A percentile compares a stretch with the other conserved stretches of the same genome.
phyloP scores from a whole-genome alignment of 805 yeast genomes.

The Myxozyma mucilagina region DNA sequence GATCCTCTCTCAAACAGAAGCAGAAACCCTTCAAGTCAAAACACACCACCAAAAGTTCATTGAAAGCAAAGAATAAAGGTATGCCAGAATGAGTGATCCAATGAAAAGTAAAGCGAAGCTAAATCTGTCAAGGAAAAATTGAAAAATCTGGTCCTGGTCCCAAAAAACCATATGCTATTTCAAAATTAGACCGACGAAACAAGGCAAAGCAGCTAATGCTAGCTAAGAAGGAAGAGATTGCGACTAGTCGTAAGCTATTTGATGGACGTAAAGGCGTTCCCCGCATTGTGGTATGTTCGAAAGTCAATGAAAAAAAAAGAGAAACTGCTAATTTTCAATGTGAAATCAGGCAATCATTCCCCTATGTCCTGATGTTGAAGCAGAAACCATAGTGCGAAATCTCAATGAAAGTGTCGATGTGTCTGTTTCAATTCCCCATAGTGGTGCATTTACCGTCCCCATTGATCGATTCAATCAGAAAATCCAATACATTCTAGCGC shows the following conservation, averaged over 20 bases:
- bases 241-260: conserved; percentile 65
- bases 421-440: conserved; percentile 19
- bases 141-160: conserved; percentile 55
- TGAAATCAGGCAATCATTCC: conserved; percentile 59
- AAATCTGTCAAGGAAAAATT: conserved; percentile 61
- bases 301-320: background rate
- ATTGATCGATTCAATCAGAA: conserved; percentile 72
- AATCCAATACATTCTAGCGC: conserved; percentile 67
- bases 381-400: conserved; percentile 35
- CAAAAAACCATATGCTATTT: conserved; percentile 41
- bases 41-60: conserved; percentile 84
- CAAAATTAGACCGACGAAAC: conserved; percentile 74
- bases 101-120: background rate
- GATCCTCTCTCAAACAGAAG: conserved; percentile 77
- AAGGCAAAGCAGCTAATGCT: conserved; percentile 72
- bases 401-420: conserved; percentile 34
- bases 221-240: conserved; percentile 63
- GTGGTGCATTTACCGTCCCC: conserved; percentile 18
- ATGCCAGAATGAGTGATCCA: background rate
- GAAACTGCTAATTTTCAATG: background rate
- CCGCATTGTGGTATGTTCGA: conserved; percentile 56
- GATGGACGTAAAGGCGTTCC: conserved; percentile 81
- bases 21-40: conserved; percentile 90
- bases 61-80: conserved; percentile 66
- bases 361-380: conserved; percentile 67